These are phyloP conservation scores for Terana coerulea DNA, from an alignment of 768 basidiomycete species.

Conservation along the genomic window DNA sequence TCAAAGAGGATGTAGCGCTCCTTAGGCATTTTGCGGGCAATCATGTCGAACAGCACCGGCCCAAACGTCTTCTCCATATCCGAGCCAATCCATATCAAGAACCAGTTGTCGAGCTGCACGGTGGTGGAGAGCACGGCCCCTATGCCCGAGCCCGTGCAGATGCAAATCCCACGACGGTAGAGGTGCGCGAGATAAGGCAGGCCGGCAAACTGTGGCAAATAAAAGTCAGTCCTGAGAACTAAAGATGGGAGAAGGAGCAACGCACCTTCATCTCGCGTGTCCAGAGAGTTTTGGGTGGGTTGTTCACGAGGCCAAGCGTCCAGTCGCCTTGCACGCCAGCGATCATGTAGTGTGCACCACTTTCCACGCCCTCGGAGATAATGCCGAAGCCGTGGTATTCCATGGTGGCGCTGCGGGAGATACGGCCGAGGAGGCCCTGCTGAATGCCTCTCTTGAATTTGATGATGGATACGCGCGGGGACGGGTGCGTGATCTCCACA, in stretches of 20 bases:
- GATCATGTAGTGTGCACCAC: conserved; percentile 77
- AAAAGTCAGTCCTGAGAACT: not conserved
- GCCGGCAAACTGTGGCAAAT: conserved; percentile 56
- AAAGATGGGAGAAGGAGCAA: not conserved
- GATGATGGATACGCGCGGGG: conserved; percentile 75
- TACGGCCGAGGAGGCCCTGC: conserved; percentile 70
- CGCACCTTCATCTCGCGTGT: conserved; percentile 73
- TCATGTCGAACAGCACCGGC: conserved; percentile 70
- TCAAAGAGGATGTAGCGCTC: conserved; percentile 78
- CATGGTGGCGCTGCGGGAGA: conserved; percentile 68
- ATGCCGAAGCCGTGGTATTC: conserved; percentile 84
- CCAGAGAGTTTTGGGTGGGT: conserved; percentile 72
- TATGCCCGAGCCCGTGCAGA: conserved; percentile 81
- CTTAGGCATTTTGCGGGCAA: conserved; percentile 64
- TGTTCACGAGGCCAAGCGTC: conserved; percentile 62
- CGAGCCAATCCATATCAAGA: conserved; percentile 76
- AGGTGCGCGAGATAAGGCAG: conserved; percentile 76
- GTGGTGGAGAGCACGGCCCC: conserved; percentile 77
- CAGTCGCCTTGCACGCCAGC: conserved; percentile 79
- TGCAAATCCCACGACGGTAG: conserved; percentile 78
- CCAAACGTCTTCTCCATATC: conserved; percentile 85
- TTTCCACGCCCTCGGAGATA: conserved; percentile 67
- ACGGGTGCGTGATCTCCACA: conserved; percentile 75
- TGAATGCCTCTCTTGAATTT: conserved; percentile 83
- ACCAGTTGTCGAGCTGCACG: conserved; percentile 71